Percentiles rank a stretch among this genome's conserved stretches.
Evolutionary conservation across 1,284 basidiomycete genomes (phyloP).

Genomic region (Sanghuangporus sanghuang): DNA sequence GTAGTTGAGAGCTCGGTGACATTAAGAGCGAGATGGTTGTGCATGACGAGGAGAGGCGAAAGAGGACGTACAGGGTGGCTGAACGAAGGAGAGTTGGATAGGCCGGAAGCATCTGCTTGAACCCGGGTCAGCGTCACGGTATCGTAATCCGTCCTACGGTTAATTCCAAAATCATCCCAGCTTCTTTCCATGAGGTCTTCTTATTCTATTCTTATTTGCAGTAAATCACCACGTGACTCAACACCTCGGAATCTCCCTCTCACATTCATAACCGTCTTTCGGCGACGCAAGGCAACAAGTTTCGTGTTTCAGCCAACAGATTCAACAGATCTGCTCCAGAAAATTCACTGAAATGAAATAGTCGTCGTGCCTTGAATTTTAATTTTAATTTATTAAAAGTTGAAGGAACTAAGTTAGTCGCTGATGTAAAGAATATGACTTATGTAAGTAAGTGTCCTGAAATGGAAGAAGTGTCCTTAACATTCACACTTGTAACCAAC

Average conservation of each 20-base stretch:
- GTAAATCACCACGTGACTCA: neutral
- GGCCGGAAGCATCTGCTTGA: neutral
- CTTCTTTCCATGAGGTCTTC: too few relatives aligned
- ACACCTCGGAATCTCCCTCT: neutral
- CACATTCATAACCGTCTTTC: neutral
- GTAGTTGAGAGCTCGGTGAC: slow-evolving; percentile 13
- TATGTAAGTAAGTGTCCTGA: too few relatives aligned
- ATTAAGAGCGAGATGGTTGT: slow-evolving; percentile 23
- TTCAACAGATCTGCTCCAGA: too few relatives aligned
- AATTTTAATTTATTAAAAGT: too few relatives aligned
- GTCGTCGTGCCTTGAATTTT: too few relatives aligned
- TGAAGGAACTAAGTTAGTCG: too few relatives aligned
- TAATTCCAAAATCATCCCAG: neutral
- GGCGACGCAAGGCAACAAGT: neutral
- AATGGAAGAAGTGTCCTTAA: too few relatives aligned
- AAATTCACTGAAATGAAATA: too few relatives aligned
- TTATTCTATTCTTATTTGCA: too few relatives aligned
- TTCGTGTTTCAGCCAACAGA: neutral
- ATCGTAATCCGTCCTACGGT: neutral
- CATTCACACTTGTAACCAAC: neutral
- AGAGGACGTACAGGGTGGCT: neutral
- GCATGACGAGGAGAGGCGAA: slow-evolving; percentile 21
- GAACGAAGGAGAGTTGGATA: neutral
- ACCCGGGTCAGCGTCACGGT: neutral
- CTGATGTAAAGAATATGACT: too few relatives aligned